Evolutionary conservation across 2,329 filamentous ascomycete species (phyloP), one percentile per base, ranked within the genome.

Genomic region (Diaporthe nobilis): DNA sequence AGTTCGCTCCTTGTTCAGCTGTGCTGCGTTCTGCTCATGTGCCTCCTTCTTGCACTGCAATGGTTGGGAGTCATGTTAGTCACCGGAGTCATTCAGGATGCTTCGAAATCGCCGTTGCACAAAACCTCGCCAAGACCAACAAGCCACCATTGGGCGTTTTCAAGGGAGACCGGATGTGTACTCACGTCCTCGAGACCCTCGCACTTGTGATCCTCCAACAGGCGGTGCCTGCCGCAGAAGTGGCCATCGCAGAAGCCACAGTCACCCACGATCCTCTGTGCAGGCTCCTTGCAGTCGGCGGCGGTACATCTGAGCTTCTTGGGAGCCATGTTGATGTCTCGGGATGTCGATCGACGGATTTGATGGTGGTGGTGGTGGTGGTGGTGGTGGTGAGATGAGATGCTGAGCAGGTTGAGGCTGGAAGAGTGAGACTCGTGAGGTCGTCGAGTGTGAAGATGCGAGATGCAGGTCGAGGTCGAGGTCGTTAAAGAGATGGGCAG

Each of bases 201-300:
- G 87, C 97, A 99, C 87, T 95, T 95, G 87, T 99, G 97, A 80
- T 96, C 94, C 86, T 99, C 97, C 78, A 98, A 86, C 86, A 98
- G 90, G 74, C 97, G 91, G 86, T 99, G 97, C 88, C 95, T 98
- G 81, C 95, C 95, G 86, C 97, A 99, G 88, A 95, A 98, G 84
- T 97, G 94, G 61, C 96, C 95, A 74, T 93, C 89, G 88, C 97
- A 99, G 89, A 98, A 98, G 77, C 92, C 93, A 86, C 97, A 99
- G 87, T 98, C 96, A 73, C 97, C 97, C 76, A 98, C 94, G 82
- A 99, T 98, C 79, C 95, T 93, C 85, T 98, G 96, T 22, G 95
- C 96, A 42, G 91, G 90, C 80, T 95, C 93, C 83, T 92, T 95
- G 92, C 97, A 98, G 80, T 95, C 93, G 86, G 96, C 96, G 88